Percentiles rank a stretch among this genome's conserved stretches.
These are phyloP conservation scores for Tolypocladium amazonense DNA, from an alignment of 2,329 filamentous ascomycete genomes.

Conservation along the genomic window DNA sequence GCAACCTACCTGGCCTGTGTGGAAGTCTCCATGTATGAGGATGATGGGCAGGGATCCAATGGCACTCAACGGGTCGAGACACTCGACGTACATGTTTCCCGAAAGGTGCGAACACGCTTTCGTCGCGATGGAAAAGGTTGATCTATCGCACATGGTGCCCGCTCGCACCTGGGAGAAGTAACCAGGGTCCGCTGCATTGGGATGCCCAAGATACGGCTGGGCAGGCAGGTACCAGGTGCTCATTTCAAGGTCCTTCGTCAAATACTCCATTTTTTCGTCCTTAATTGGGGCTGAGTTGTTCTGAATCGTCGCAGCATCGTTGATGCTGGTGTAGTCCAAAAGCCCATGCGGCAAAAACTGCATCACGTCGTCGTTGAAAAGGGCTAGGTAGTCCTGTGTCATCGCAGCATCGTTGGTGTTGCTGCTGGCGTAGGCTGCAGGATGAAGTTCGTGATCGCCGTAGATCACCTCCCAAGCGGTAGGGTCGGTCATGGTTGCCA, in stretches of 20 bases:
- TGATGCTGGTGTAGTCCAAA: no score
- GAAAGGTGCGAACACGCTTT: constrained; percentile 8
- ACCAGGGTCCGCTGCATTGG: background rate
- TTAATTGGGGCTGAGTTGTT: background rate
- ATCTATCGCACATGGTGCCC: constrained; percentile 8
- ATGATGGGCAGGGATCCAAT: constrained; percentile 15
- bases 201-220: background rate
- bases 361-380: no score
- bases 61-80: constrained; percentile 10
- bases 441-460: background rate
- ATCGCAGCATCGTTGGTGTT: background rate
- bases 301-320: background rate
- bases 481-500: background rate
- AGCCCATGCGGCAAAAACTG: no score
- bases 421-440: background rate
- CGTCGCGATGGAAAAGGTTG: constrained; percentile 15
- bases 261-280: background rate
- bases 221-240: background rate
- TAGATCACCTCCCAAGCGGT: background rate
- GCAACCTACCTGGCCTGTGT: constrained; percentile 19
- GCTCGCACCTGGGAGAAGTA: background rate
- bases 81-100: constrained; percentile 26
- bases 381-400: background rate
- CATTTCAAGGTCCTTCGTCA: background rate
- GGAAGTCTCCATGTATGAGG: constrained; percentile 25